Percentiles rank a stretch among this genome's conserved stretches.
phyloP scores from a whole-genome alignment of 106 monocot genomes.

The Allium cepa region DNA sequence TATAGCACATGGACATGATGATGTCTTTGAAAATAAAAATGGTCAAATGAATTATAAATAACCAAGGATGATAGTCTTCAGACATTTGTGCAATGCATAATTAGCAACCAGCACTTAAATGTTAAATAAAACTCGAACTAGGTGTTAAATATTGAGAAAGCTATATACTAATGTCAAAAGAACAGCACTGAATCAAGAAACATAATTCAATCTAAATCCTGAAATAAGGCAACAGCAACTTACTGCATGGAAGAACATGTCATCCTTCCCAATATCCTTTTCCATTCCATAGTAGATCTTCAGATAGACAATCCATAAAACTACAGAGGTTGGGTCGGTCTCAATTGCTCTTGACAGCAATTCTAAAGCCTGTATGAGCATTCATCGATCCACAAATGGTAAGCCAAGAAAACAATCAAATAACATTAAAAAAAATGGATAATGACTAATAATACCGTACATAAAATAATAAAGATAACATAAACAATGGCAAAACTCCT shows the following conservation, averaged over 20 bases:
- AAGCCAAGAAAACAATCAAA: neutral
- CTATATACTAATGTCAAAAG: neutral
- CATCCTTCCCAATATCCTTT: slow-evolving; percentile 67
- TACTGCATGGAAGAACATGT: slow-evolving; percentile 89
- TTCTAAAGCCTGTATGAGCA: slow-evolving; percentile 48
- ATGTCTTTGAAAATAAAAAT: too few species aligned
- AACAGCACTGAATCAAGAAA: neutral
- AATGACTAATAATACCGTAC: too few species aligned
- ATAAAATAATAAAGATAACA: too few species aligned
- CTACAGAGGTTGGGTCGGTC: slow-evolving; percentile 44
- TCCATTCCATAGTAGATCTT: slow-evolving; percentile 72
- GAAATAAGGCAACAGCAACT: slow-evolving; percentile 1
- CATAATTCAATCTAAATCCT: neutral
- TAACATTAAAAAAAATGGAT: neutral
- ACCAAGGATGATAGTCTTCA: too few species aligned
- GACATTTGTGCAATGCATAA: too few species aligned
- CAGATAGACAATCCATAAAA: slow-evolving; percentile 77
- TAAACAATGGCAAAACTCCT: too few species aligned
- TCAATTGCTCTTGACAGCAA: slow-evolving; percentile 74
- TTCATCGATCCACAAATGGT: neutral
- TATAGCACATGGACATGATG: too few species aligned
- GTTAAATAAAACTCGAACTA: too few species aligned
- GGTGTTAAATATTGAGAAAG: neutral
- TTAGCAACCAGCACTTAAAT: too few species aligned
- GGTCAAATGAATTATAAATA: too few species aligned